Evolutionary conservation across 495 filamentous ascomycete species (phyloP).

Genomic region (Penicillium pulvis): DNA sequence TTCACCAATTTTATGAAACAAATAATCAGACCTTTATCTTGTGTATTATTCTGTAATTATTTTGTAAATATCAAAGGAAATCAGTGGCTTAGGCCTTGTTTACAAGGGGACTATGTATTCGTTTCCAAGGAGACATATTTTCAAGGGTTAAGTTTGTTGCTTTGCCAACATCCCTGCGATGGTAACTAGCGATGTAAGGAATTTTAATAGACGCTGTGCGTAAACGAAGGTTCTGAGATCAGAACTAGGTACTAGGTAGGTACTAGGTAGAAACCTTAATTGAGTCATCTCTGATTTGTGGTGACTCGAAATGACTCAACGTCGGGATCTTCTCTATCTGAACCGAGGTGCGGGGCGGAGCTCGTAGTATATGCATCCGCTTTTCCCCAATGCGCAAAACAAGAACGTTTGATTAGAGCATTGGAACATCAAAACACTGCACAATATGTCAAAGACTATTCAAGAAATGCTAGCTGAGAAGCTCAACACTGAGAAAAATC

Average conservation of each 20-base stretch:
- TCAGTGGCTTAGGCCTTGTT: neutral
- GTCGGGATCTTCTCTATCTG: neutral
- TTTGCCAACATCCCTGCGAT: neutral
- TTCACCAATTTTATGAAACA: slow-evolving; percentile 13
- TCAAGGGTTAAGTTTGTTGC: neutral
- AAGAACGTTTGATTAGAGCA: neutral
- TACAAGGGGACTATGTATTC: no score
- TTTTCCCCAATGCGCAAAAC: neutral
- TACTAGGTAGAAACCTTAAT: neutral
- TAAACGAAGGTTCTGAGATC: neutral
- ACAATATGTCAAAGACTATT: slow-evolving; percentile 31
- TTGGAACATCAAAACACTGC: no score
- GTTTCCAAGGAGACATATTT: no score
- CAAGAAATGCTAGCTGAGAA: slow-evolving; percentile 26
- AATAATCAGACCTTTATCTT: neutral
- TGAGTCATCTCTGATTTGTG: neutral
- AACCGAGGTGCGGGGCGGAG: neutral
- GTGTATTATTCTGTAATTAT: neutral
- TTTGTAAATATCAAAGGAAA: no score
- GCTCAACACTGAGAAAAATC: neutral
- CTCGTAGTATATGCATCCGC: neutral
- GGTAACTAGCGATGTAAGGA: no score
- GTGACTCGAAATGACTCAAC: neutral
- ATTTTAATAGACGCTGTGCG: no score
- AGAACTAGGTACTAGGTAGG: neutral